Evolutionary conservation across 164 flowering plant species (phyloP), one percentile per base, ranked within the genome.

Genomic region (Berberis vulgaris): DNA sequence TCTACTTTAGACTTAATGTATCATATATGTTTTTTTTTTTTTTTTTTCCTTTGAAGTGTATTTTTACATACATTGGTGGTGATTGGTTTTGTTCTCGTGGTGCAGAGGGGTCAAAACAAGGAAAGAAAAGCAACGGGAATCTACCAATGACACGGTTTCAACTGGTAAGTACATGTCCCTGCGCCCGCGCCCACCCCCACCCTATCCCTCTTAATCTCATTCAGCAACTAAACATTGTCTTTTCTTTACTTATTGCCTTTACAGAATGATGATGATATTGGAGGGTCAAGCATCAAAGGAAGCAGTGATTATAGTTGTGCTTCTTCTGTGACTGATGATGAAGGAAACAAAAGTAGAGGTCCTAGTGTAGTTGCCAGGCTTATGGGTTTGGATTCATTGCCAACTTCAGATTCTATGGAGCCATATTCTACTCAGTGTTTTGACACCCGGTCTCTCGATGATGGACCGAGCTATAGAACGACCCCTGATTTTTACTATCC

Each of bases 301-400:
- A 73, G 84, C 52, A 82, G 86, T 64, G 89, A 86, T 49, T 83
- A 79, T 61, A 95, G 96, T 68, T 89, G 90, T 70, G 83, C 90
- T 72, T 91, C 97, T 46, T 95, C 99, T 2, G 86, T 86, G 10
- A 87, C 88, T 9, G 91, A 85, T 72, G 99, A 86, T 49, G 97
- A 95, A 41, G 80, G 78, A 46, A 77, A 54, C 64, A 87, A 84
- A 69, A 71, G 58, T 6, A 85, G 67, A 74, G 88, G 86, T 42
- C 99, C 99, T 6, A 73, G 89, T 10, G 97, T 91, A 6, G 97
- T 95, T 5, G 99, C 97, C 13, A 76, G 91, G 75, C 94, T 95
- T 57, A 95, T 95, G 99, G 99, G 99, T 56, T 74, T 93, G 73
- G 96, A 93, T 64, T 82, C 91, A 3, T 68, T 93, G 76, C 98